Percentiles rank a stretch among this genome's conserved stretches.
These are phyloP conservation scores for Novymonas esmeraldas DNA, from an alignment of 208 protist species.

Conservation along the genomic window DNA sequence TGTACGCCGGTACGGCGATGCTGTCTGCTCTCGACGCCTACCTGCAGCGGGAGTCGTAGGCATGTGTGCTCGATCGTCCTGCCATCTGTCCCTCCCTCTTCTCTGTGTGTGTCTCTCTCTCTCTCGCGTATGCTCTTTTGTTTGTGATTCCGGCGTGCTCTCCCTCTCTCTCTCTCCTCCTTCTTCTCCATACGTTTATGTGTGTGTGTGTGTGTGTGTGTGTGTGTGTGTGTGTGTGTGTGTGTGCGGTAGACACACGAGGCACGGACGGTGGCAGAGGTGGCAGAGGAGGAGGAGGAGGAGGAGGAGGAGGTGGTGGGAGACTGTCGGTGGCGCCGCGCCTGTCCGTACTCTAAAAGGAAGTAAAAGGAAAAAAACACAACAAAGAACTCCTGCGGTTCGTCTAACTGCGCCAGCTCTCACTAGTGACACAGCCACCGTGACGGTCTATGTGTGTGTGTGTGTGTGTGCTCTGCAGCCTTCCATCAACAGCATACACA, in stretches of 20 bases:
- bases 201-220: neutral
- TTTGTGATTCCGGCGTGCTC: neutral
- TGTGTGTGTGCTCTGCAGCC: neutral
- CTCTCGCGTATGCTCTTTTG: neutral
- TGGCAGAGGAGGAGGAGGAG: too few species aligned
- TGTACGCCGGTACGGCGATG: slow-evolving; percentile 78
- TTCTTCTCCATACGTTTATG: slow-evolving; percentile 4
- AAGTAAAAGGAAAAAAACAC: too few species aligned
- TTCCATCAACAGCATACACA: neutral
- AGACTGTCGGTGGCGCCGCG: too few species aligned
- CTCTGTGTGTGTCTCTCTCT: too few species aligned
- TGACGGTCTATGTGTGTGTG: neutral
- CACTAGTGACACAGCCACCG: too few species aligned
- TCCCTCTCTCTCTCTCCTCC: neutral
- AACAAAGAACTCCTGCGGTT: too few species aligned
- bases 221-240: neutral
- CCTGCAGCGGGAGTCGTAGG: slow-evolving; percentile 45
- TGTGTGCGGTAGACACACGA: neutral
- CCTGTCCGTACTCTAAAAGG: too few species aligned
- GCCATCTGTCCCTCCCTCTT: neutral
- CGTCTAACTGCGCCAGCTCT: too few species aligned
- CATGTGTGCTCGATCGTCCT: neutral
- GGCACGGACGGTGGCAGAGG: too few species aligned
- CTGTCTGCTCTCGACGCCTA: slow-evolving; percentile 64
- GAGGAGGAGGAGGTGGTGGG: too few species aligned